Base-by-base conservation (phyloP, 2,329 filamentous ascomycete species). In the Ascochyta koolunga region DNA sequence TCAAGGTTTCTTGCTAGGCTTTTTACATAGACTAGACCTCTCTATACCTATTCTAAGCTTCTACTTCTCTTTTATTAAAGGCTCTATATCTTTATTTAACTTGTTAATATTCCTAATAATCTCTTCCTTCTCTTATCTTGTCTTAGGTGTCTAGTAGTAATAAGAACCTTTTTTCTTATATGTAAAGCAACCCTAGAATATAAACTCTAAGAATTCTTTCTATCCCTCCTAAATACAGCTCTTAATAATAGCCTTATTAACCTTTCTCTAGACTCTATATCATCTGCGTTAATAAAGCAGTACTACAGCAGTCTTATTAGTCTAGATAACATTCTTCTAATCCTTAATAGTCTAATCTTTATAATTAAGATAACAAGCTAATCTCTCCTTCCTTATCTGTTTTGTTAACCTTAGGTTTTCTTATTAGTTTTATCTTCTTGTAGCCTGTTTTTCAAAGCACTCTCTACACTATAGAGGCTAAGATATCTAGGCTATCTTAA, bases 321-420 rank as follows among this genome's bases (percentile, higher is more conserved):
- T n/a, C n/a, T n/a, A n/a, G n/a, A n/a, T n/a, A n/a, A n/a, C n/a
- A n/a, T n/a, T n/a, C n/a, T n/a, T n/a, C n/a, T n/a, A n/a, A n/a
- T n/a, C n/a, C n/a, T n/a, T n/a, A n/a, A n/a, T n/a, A n/a, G n/a
- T n/a, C n/a, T n/a, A n/a, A n/a, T n/a, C n/a, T n/a, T n/a, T n/a
- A n/a, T 54, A 11, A 31, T 58, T 39, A 25, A 59, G 16, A 59
- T 59, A 32, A 57, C 44, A 25, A 1, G 35, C 29, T 37, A 55
- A 19, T 16, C 43, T 25, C 18, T 44, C 37, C 19, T 40, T 27
- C 29, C 38, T 47, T 27, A 56, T 56, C 52, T 48, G 40, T 29
- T 45, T 37, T n/a, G 46, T 60, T 11, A 57, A 43, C 29, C 46
- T n/a, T n/a, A 54, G 55, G 55, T 40, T 58, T 54, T 40, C 42